Evolutionary conservation across 164 flowering plant species (phyloP), one percentile per base, ranked within the genome.

Genomic region (Vitis labrusca): DNA sequence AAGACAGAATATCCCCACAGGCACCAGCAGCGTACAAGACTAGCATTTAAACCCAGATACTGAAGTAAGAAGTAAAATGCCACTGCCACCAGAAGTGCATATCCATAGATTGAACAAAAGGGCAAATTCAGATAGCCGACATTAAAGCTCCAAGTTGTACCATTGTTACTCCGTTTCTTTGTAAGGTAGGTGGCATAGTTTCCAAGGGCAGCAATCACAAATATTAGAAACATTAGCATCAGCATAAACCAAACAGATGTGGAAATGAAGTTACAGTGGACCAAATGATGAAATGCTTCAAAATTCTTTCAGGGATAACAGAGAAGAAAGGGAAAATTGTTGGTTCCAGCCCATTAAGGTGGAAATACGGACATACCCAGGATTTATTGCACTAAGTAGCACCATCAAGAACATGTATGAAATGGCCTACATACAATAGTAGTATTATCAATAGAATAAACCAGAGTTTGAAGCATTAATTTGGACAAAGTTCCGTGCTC

Each of bases 1-100:
- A 83, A 87, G 77, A 96, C 97, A 65, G 99, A 96, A 77, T 96
- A 96, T 68, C 99, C 99, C 98, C 99, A 96, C 90, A 96, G 73
- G 87, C 98, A 96, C 98, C 97, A 96, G 61, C 93, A 85, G 64
- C 85, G 84, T 53, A 91, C 71, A 63, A 96, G 91, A 75, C 88
- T 89, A 67, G 85, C 67, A 73, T 68, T 88, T 63, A 89, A 80
- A 63, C 97, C 99, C 79, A 92, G 60, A 78, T 93, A 96, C 72
- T 80, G 95, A 72, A 96, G 91, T 81, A 88, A 77, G 76, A 96
- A 93, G 82, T 86, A 96, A 74, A 86, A 92, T 70, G 84, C 97
- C 79, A 85, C 15, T n/a, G 99, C 98, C 65, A 92, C 95, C 67
- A 89, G 60, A 27, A 88, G 67, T 9, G 88, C 81, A 76, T 93